Conservation (phyloP, 208 protist species). For the Leishmania tarentolae region DNA sequence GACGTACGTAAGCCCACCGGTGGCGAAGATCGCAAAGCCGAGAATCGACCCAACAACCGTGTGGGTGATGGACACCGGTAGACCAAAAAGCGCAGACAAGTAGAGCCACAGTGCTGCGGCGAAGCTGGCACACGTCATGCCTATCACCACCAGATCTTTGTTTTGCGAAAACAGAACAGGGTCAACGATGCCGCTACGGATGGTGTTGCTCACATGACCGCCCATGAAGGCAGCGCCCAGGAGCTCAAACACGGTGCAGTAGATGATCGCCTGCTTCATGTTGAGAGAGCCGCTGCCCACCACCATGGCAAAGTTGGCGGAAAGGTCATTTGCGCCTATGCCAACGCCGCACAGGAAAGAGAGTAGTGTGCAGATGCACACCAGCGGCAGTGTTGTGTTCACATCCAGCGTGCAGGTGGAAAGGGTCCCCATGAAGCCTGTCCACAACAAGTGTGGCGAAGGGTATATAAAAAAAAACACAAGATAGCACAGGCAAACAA, state of each 20-base stretch:
- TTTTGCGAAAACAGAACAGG: conserved; percentile 63
- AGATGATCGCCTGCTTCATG: conserved; percentile 80
- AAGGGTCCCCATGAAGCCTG: conserved; percentile 20
- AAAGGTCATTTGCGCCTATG: conserved; percentile 85
- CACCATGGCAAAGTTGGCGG: conserved; percentile 88
- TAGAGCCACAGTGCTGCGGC: conserved; percentile 76
- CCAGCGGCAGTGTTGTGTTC: conserved; percentile 72
- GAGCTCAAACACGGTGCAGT: conserved; percentile 82
- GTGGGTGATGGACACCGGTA: conserved; percentile 85
- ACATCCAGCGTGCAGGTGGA: conserved; percentile 58
- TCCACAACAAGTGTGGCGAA: not conserved
- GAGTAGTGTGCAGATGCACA: conserved; percentile 73
- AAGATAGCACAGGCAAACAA: not conserved
- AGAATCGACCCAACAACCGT: conserved; percentile 82
- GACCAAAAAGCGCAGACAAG: conserved; percentile 77
- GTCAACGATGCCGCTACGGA: conserved; percentile 78
- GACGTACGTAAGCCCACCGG: conserved; percentile 54
- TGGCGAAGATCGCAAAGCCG: conserved; percentile 69
- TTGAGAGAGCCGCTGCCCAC: conserved; percentile 83
- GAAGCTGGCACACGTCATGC: conserved; percentile 80
- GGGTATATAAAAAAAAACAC: not conserved
- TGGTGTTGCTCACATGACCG: conserved; percentile 72
- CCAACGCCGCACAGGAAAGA: conserved; percentile 86
- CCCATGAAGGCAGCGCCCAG: conserved; percentile 88
- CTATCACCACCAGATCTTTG: conserved; percentile 68